Evolutionary conservation across 140 eudicot species (phyloP).

Genomic region (Anethum foeniculum): DNA sequence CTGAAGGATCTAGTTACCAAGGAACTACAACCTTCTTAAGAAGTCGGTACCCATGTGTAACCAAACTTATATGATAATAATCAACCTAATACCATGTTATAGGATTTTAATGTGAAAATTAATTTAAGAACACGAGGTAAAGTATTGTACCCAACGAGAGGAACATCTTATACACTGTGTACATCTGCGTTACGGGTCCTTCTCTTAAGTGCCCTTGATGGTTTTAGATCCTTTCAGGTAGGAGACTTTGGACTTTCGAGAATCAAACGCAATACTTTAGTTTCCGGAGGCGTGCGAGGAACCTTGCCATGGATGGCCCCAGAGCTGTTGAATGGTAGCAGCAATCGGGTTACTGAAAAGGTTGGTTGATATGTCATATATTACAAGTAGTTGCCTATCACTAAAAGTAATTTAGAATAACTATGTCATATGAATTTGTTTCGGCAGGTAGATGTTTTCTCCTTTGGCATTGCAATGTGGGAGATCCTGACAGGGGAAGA

Average conservation of each 20-base stretch:
- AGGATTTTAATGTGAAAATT: background rate
- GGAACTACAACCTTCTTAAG: too few species aligned
- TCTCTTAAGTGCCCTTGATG: slow-evolving; percentile 8
- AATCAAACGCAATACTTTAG: slow-evolving; percentile 77
- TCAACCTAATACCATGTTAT: background rate
- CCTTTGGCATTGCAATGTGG: slow-evolving; percentile 76
- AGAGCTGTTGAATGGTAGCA: slow-evolving; percentile 75
- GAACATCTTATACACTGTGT: background rate
- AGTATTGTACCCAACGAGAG: slow-evolving; percentile 1
- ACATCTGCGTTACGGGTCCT: background rate
- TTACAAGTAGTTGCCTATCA: slow-evolving; percentile 7
- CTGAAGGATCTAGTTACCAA: too few species aligned
- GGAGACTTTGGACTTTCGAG: slow-evolving; percentile 89
- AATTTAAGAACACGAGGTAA: background rate
- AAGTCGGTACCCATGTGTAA: too few species aligned
- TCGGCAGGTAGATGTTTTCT: slow-evolving; percentile 68
- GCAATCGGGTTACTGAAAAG: slow-evolving; percentile 73
- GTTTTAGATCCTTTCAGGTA: slow-evolving; percentile 40
- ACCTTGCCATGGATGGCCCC: slow-evolving; percentile 98
- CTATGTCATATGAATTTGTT: background rate
- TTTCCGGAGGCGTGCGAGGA: slow-evolving; percentile 90
- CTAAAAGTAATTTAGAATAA: background rate
- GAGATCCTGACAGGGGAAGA: slow-evolving; percentile 72
- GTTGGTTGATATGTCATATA: slow-evolving; percentile 22
- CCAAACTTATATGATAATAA: background rate